Percentiles rank a stretch among this genome's conserved stretches.
These are phyloP conservation scores for Annulohypoxylon stygium DNA, from an alignment of 495 filamentous ascomycete genomes.

Conservation along the genomic window DNA sequence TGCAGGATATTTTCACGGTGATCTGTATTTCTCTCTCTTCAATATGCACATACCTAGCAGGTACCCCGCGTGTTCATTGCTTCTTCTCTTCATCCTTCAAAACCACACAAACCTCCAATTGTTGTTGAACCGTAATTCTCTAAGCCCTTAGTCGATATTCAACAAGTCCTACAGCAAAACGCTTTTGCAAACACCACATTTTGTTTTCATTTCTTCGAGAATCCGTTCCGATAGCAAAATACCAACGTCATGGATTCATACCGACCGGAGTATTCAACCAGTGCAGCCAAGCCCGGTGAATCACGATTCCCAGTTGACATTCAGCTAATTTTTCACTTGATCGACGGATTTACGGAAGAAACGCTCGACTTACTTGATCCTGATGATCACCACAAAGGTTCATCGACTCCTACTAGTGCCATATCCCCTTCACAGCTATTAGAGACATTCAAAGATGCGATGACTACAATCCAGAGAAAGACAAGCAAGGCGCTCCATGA, in stretches of 20 bases:
- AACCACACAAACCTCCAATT: not conserved
- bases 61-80: not conserved
- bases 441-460: conserved; percentile 30
- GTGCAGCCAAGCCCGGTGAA: too few species aligned
- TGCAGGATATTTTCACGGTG: conserved; percentile 1
- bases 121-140: not conserved
- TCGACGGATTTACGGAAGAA: conserved; percentile 25
- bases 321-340: too few species aligned
- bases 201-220: too few species aligned
- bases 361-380: conserved; percentile 6
- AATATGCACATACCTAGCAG: too few species aligned
- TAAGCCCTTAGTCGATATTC: too few species aligned
- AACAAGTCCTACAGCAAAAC: not conserved
- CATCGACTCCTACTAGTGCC: not conserved
- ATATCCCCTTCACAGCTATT: conserved; percentile 16
- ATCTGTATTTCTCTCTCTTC: not conserved
- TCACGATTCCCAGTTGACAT: too few species aligned
- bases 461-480: conserved; percentile 27
- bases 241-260: conserved; percentile 10
- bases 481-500: conserved; percentile 26
- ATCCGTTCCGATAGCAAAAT: too few species aligned
- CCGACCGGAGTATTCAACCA: too few species aligned
- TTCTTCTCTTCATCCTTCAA: not conserved
- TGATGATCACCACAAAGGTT: not conserved
- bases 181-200: not conserved